Evolutionary conservation across 768 basidiomycete species (phyloP), one percentile per base, ranked within the genome.

Genomic region (Serendipita vermifera): DNA sequence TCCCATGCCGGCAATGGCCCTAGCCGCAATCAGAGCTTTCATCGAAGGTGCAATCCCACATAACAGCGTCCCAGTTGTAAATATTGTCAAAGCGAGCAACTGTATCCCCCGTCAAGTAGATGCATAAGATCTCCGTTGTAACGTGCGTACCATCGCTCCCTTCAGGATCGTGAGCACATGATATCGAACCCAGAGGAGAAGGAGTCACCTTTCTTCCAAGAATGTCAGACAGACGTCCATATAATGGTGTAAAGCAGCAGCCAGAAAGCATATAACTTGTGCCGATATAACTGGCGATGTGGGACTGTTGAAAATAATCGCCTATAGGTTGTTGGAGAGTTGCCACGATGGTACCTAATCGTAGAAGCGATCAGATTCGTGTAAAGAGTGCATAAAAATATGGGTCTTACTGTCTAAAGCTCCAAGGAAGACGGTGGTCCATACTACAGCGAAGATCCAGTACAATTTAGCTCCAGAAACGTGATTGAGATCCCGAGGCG

Each of bases 1-100:
- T 56, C 88, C 91, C 81, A 89, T 87, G 51, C 92, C 92, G 26
- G 92, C 90, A 39, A 96, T 69, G 2, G 87, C 81, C 11, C 93
- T 79, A 56, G 85, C 87, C 38, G 75, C 74, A 59, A 94, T 89
- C 55, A 96, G 76, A 11, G 75, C 67, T 59, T 79, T 76, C 92
- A 97, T 94, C 4, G 83, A 85, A 6, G 85, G 81, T 38, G 90
- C 93, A 38, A 92, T 62, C 1, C 88, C 94, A 65, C 93, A 97
- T 14, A 83, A 73, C 38, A 89, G 73, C 1, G 91, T 97, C 20
- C 93, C 93, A 59, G 78, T 73, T 20, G 58, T 60, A 60, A 56
- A 38, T 22, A 54, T 29, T 13, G 46, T 26, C 13, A 35, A 20
- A 22, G 54, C 17, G 26, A 26, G 40, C 33, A 38, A 59, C 32